phyloP scores from a whole-genome alignment of 2,329 filamentous ascomycete genomes.

The Penicillium sp. region DNA sequence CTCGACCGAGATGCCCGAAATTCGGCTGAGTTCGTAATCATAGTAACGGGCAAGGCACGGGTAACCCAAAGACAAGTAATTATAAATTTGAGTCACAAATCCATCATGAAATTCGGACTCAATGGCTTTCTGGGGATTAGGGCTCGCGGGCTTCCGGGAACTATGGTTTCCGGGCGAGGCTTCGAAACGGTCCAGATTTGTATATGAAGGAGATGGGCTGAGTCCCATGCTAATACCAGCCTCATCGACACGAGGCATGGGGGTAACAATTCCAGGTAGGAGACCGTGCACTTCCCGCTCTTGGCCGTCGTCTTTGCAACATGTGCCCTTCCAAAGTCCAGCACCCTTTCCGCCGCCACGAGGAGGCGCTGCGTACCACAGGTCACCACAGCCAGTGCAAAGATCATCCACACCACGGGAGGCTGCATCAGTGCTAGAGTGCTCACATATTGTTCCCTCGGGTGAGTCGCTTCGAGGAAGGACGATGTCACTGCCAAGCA shows the following conservation, averaged over 20 bases:
- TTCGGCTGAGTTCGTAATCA: constrained; percentile 75
- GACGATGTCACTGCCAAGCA: constrained; percentile 72
- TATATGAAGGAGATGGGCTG: constrained; percentile 1
- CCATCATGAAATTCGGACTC: constrained; percentile 65
- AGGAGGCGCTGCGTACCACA: constrained; percentile 68
- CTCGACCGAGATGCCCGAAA: constrained; percentile 59
- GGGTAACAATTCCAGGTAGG: constrained; percentile 23
- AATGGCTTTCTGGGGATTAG: constrained; percentile 39
- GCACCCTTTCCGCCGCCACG: constrained; percentile 31
- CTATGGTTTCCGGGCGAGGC: constrained; percentile 2
- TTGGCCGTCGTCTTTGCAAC: constrained; percentile 21
- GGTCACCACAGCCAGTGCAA: constrained; percentile 48
- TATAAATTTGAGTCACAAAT: constrained; percentile 93
- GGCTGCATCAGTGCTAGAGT: constrained; percentile 55
- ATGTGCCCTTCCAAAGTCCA: constrained; percentile 40
- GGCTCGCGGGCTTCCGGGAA: background rate
- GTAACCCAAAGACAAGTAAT: constrained; percentile 88
- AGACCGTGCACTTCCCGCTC: constrained; percentile 9
- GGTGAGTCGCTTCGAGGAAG: constrained; percentile 79
- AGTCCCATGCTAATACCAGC: background rate
- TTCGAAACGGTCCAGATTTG: constrained; percentile 1
- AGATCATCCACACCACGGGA: constrained; percentile 43
- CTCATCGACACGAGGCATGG: constrained; percentile 15
- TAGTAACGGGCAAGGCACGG: constrained; percentile 73
- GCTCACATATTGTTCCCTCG: constrained; percentile 73